Conservation (phyloP, 768 basidiomycete genomes). For the Xanthoconium stramineum region DNA sequence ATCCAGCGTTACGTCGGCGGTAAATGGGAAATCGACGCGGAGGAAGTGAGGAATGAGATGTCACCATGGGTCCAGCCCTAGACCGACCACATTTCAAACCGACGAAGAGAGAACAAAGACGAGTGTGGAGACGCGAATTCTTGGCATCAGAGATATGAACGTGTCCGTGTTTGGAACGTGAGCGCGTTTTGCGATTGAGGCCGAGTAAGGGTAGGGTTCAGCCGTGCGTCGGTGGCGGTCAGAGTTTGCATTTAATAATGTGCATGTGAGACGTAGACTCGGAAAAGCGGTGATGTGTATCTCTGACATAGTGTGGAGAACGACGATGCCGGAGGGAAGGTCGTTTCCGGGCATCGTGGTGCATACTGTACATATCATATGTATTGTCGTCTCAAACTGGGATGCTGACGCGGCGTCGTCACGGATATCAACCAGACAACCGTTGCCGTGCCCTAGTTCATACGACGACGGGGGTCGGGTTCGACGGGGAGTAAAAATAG, state of each 20-base stretch:
- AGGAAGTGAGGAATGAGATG: background rate
- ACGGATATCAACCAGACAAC: too few relatives aligned
- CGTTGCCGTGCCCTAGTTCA: too few relatives aligned
- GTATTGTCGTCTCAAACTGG: background rate
- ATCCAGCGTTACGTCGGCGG: too few relatives aligned
- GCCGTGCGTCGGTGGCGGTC: background rate
- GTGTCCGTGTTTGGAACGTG: background rate
- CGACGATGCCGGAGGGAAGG: too few relatives aligned
- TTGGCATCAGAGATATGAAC: background rate
- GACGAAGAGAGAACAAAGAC: background rate
- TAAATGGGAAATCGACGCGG: too few relatives aligned
- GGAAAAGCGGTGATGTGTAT: too few relatives aligned
- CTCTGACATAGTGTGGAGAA: too few relatives aligned
- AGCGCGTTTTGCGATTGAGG: constrained; percentile 1
- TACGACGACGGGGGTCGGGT: too few relatives aligned
- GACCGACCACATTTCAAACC: background rate
- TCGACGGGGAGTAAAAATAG: background rate
- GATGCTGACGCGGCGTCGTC: background rate
- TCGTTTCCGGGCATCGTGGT: too few relatives aligned
- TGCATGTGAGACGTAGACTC: too few relatives aligned
- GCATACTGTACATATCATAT: too few relatives aligned
- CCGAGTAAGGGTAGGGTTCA: background rate
- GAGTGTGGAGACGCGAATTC: background rate
- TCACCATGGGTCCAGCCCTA: background rate
- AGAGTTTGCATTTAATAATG: too few relatives aligned